Evolutionary conservation across 1,139 yeast species (phyloP).

Genomic region (Lodderomyces parapsilosis): DNA sequence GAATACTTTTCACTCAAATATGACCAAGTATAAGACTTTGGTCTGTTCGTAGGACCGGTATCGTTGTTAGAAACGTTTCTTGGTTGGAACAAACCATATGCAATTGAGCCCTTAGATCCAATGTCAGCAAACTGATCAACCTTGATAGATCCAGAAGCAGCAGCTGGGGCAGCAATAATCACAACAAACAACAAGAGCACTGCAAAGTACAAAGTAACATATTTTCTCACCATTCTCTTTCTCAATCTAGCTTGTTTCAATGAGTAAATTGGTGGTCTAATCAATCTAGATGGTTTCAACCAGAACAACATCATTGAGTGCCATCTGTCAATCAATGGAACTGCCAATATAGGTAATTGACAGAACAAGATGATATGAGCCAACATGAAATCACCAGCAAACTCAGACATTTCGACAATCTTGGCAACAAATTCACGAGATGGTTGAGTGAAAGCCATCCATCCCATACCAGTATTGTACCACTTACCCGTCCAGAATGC

Average conservation of each 20-base stretch:
- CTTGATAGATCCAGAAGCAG: conserved; percentile 48
- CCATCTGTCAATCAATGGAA: conserved; percentile 95
- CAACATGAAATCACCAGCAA: conserved; percentile 92
- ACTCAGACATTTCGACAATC: conserved; percentile 90
- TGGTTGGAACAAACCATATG: conserved; percentile 84
- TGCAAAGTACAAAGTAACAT: conserved; percentile 76
- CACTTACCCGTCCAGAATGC: conserved; percentile 99
- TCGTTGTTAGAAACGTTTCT: conserved; percentile 79
- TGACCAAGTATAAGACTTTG: conserved; percentile 48
- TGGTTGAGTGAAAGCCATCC: conserved; percentile 96
- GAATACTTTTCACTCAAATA: conserved; percentile 50
- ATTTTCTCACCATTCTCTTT: conserved; percentile 97
- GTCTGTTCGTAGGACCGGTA: conserved; percentile 58
- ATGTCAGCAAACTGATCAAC: conserved; percentile 22
- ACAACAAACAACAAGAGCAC: conserved; percentile 70
- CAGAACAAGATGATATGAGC: conserved; percentile 87
- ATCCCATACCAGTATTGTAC: conserved; percentile 94
- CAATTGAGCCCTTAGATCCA: conserved; percentile 43
- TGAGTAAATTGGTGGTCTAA: conserved; percentile 98
- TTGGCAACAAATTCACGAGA: conserved; percentile 94
- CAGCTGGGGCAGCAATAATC: conserved; percentile 90
- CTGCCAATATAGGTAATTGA: conserved; percentile 81
- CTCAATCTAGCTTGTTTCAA: conserved; percentile 96
- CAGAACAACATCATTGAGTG: conserved; percentile 98
- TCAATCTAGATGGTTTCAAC: conserved; percentile 97